Evolutionary conservation across 2,329 filamentous ascomycete genomes (phyloP), one percentile per base, ranked within the genome.

Genomic region (Exophiala oligosperma): DNA sequence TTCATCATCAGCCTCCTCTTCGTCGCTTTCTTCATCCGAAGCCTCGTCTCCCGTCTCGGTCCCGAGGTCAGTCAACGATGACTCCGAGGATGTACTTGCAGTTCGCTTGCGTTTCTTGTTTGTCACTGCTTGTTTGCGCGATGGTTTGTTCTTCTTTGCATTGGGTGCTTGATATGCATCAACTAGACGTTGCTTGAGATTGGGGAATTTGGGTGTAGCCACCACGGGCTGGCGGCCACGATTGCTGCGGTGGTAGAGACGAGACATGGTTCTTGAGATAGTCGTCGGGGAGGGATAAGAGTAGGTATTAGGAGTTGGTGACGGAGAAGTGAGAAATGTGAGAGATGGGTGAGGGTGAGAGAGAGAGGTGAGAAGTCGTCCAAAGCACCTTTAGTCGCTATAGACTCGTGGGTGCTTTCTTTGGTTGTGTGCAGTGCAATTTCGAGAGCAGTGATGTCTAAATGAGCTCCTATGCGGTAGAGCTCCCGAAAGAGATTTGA

Each of bases 401-500:
- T 59, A 49, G 62, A 66, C 65, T 41, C 44, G 54, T 32, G 40
- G 59, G 61, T 66, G 64, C 71, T 72, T 71, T 69, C 63, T 64
- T 70, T 64, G 71, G 68, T 70, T 72, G 71, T 70, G 69, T 70
- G 62, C 60, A 71, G 74, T 72, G 74, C 83, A 87, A 85, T 87
- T 87, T 83, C 81, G 85, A 89, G 85, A 59, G 61, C 63, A 65
- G 38, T 53, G 54, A 11, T 9, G 55, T 54, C 46, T 65, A 63
- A 63, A 65, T 67, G 72, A 74, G 75, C 61, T 66, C 64, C 61
- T 60, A 63, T 46, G 57, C 60, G 61, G 62, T 61, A 63, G 61
- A 60, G 59, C 43, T 56, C 61, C 75, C 76, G 74, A 77, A 79
- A 79, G 76, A 77, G 76, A 61, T 82, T 86, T 76, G 73, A 81